phyloP scores from a whole-genome alignment of 139 green algal genomes.

The Chloropicon primus region DNA sequence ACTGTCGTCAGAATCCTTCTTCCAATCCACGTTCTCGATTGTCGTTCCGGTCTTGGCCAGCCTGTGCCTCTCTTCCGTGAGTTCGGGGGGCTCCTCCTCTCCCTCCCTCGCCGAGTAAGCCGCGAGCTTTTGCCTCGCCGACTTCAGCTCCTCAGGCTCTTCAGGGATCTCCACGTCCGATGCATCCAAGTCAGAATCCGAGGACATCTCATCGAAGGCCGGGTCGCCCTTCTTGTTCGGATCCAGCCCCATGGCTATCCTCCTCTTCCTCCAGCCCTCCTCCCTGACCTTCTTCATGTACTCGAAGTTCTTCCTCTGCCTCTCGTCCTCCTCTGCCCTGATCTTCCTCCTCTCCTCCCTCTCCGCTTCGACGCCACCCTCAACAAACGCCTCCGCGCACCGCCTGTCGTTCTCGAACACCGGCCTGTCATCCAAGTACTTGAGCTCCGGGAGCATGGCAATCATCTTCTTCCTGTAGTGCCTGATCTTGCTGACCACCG shows the following conservation, averaged over 20 bases:
- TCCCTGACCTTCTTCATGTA: conserved; percentile 42
- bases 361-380: conserved; percentile 55
- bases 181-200: conserved; percentile 3
- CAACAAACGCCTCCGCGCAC: conserved; percentile 39
- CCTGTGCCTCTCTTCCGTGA: conserved; percentile 26
- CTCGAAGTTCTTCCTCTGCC: conserved; percentile 41
- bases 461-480: conserved; percentile 63
- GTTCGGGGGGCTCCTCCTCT: conserved; percentile 40
- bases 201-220: conserved; percentile 41
- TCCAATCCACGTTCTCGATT: background rate
- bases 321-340: conserved; percentile 32
- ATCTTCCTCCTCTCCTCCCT: conserved; percentile 37
- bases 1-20: too few species aligned
- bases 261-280: conserved; percentile 44
- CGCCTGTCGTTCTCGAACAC: conserved; percentile 58
- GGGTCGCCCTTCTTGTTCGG: conserved; percentile 54
- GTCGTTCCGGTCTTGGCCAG: conserved; percentile 15
- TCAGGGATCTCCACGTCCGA: conserved; percentile 23
- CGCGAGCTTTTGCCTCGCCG: conserved; percentile 28
- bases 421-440: conserved; percentile 75
- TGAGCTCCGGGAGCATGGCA: conserved; percentile 34
- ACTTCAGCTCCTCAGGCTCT: conserved; percentile 40
- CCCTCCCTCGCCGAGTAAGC: conserved; percentile 22
- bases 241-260: conserved; percentile 43
- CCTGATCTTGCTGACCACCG: conserved; percentile 44